A percentile compares a stretch with the other conserved stretches of the same genome.
These are phyloP conservation scores for Rubia peregrina DNA, from an alignment of 305 asterid genomes.

Conservation along the genomic window DNA sequence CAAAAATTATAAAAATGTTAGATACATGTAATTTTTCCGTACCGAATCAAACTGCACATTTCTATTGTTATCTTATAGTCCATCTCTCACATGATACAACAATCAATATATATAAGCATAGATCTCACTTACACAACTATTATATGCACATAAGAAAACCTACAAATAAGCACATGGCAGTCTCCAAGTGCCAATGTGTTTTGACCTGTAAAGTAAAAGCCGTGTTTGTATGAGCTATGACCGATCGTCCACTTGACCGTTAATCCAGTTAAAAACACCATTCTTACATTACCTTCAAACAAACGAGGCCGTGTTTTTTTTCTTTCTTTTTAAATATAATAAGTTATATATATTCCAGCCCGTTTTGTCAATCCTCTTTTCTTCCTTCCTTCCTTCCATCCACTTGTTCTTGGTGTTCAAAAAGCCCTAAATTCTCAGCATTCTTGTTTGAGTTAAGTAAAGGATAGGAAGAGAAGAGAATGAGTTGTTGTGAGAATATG, in stretches of 20 bases:
- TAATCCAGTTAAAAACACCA: slow-evolving; percentile 48
- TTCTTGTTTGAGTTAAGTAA: background rate
- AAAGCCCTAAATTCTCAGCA: slow-evolving; percentile 14
- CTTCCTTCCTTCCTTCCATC: background rate
- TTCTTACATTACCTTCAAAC: slow-evolving; percentile 17
- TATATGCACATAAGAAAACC: background rate
- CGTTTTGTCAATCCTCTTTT: background rate
- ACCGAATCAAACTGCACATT: too few species aligned
- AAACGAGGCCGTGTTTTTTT: slow-evolving; percentile 39
- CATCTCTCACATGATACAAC: background rate
- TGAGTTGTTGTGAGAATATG: background rate
- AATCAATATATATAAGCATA: background rate
- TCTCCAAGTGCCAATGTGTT: slow-evolving; percentile 10
- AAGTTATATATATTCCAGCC: background rate
- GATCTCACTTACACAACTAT: background rate
- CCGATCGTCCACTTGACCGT: slow-evolving; percentile 44
- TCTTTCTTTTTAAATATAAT: too few species aligned
- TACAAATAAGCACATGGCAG: slow-evolving; percentile 13
- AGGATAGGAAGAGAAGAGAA: background rate
- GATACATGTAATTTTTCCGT: too few species aligned
- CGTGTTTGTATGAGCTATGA: background rate
- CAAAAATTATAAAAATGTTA: too few species aligned
- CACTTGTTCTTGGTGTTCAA: slow-evolving; percentile 5
- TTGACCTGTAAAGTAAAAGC: slow-evolving; percentile 18
- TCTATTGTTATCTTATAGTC: too few species aligned